A percentile compares a stretch with the other conserved stretches of the same genome.
Conservation (phyloP, 23 red algal species). For the Pyropia yezoensis region DNA sequence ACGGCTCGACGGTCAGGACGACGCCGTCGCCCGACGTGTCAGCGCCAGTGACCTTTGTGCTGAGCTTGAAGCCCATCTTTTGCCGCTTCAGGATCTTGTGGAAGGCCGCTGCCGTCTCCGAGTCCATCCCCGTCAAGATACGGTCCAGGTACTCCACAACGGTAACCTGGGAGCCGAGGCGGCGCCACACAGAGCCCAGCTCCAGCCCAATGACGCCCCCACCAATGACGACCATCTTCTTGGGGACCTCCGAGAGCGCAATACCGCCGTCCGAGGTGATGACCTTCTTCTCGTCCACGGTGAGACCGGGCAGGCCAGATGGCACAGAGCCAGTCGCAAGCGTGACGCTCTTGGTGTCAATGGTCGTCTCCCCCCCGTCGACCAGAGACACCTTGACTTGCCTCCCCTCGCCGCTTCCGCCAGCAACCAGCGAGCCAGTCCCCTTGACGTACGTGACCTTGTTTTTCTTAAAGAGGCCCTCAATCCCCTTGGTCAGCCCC, state of each 20-base stretch:
- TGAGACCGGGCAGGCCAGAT: conserved; percentile 58
- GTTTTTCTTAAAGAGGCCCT: conserved; percentile 98
- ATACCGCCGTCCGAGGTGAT: conserved; percentile 84
- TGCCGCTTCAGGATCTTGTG: conserved; percentile 89
- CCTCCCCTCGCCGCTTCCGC: conserved; percentile 7
- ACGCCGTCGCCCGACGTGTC: conserved; percentile 43
- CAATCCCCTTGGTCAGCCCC: conserved; percentile 90
- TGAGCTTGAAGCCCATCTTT: conserved; percentile 93
- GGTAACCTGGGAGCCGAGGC: conserved; percentile 88
- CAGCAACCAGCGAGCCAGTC: conserved; percentile 17
- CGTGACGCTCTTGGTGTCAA: conserved; percentile 82
- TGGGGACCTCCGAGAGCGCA: conserved; percentile 58
- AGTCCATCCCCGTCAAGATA: conserved; percentile 78
- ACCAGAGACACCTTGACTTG: conserved; percentile 63
- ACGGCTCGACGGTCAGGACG: conserved; percentile 53
- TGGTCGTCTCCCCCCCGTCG: conserved; percentile 43
- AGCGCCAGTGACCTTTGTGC: conserved; percentile 72
- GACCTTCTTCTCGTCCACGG: conserved; percentile 82
- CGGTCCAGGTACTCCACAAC: conserved; percentile 93
- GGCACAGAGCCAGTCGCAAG: conserved; percentile 81
- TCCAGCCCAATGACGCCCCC: conserved; percentile 97
- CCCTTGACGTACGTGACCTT: conserved; percentile 89
- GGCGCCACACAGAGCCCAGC: conserved; percentile 97
- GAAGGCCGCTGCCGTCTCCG: conserved; percentile 71
- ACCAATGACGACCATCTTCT: conserved; percentile 95